phyloP scores from a whole-genome alignment of 2,329 filamentous ascomycete genomes.

The Byssothecium circinans region DNA sequence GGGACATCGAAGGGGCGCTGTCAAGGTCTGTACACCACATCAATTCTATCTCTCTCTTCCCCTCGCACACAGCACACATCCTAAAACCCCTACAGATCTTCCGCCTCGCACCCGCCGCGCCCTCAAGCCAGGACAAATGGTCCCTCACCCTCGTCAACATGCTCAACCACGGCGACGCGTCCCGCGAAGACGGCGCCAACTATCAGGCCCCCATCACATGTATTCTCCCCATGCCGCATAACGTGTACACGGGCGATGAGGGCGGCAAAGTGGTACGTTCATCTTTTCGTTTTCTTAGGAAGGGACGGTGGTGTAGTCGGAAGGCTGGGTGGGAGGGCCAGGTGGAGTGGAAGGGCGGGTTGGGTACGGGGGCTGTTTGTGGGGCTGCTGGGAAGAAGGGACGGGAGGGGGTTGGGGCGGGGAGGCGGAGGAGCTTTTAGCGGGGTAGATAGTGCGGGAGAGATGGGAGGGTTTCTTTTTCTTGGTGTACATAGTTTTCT shows the following conservation, averaged over 20 bases:
- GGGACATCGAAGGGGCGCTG: slow-evolving; percentile 79
- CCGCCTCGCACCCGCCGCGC: slow-evolving; percentile 59
- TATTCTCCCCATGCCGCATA: slow-evolving; percentile 77
- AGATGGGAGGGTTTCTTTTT: too few species aligned
- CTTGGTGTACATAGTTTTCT: background rate
- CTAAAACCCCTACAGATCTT: slow-evolving; percentile 50
- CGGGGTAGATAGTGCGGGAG: background rate
- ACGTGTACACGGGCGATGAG: slow-evolving; percentile 93
- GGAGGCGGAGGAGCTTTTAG: background rate
- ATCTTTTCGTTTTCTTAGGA: slow-evolving; percentile 6
- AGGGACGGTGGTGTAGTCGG: slow-evolving; percentile 8
- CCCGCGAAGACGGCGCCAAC: slow-evolving; percentile 61
- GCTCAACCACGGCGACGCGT: slow-evolving; percentile 76
- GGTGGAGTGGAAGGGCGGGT: slow-evolving; percentile 18
- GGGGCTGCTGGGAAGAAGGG: background rate
- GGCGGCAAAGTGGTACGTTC: slow-evolving; percentile 70
- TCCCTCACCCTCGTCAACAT: slow-evolving; percentile 75
- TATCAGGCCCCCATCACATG: slow-evolving; percentile 74
- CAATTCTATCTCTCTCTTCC: background rate
- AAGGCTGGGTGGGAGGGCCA: slow-evolving; percentile 9
- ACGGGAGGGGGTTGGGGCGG: background rate
- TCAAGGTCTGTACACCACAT: slow-evolving; percentile 58
- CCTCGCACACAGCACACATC: background rate
- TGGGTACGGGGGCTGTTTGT: slow-evolving; percentile 5
- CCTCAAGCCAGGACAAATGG: slow-evolving; percentile 62